Evolutionary conservation across 1,284 basidiomycete genomes (phyloP).

Genomic region (Leccinum subrobustum): DNA sequence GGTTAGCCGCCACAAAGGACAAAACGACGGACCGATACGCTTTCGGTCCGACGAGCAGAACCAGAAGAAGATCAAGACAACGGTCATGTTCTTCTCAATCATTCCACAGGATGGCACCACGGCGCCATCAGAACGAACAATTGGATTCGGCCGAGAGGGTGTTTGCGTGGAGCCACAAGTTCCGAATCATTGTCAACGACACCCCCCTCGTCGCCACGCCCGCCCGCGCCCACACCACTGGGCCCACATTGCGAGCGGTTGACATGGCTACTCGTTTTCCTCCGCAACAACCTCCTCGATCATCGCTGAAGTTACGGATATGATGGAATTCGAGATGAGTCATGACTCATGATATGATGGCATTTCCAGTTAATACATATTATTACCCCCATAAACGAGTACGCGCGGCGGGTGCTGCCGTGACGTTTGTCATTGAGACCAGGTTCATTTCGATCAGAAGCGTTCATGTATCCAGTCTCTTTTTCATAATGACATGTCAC

Average conservation of each 20-base stretch:
- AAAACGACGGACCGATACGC: neutral
- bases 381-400: neutral
- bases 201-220: neutral
- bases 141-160: neutral
- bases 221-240: neutral
- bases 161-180: neutral
- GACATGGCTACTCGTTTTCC: neutral
- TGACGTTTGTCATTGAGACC: too few relatives aligned
- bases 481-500: neutral
- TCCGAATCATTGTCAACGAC: neutral
- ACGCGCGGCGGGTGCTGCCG: neutral
- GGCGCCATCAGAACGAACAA: neutral
- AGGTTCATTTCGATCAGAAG: neutral
- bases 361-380: neutral
- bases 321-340: neutral
- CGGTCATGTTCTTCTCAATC: neutral
- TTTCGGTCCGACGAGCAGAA: neutral
- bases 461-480: neutral
- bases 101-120: neutral
- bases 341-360: neutral
- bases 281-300: neutral
- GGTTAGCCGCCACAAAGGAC: neutral
- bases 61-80: neutral
- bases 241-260: neutral
- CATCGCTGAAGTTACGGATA: neutral